These are phyloP conservation scores for Termitomyces sp. DNA, from an alignment of 768 basidiomycete genomes.

Conservation along the genomic window DNA sequence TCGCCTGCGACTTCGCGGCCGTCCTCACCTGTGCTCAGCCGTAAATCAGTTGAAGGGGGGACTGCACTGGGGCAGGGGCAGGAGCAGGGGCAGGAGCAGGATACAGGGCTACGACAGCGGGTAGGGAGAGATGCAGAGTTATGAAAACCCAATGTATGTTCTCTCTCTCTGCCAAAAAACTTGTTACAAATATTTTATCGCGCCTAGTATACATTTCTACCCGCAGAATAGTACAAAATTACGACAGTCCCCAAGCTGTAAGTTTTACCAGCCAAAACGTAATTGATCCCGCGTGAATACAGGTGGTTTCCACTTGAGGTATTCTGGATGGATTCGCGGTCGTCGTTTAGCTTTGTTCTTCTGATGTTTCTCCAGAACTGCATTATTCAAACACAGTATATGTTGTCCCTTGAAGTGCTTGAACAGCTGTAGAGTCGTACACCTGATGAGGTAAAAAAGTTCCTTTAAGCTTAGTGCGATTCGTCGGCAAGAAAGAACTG, in stretches of 20 bases:
- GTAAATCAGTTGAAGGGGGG: conserved; percentile 23
- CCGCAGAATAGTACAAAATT: conserved; percentile 11
- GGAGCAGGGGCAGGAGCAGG: conserved; percentile 12
- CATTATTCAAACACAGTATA: conserved; percentile 86
- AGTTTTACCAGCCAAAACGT: conserved; percentile 57
- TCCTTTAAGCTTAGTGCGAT: not conserved
- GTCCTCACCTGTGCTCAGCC: conserved; percentile 54
- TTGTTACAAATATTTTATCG: not conserved
- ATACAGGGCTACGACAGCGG: conserved; percentile 14
- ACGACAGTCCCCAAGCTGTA: conserved; percentile 6
- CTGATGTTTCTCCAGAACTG: conserved; percentile 86
- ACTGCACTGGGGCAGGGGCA: conserved; percentile 13
- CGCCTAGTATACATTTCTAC: conserved; percentile 8
- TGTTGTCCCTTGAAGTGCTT: conserved; percentile 95
- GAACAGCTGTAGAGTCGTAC: conserved; percentile 90
- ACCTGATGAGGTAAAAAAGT: conserved; percentile 49
- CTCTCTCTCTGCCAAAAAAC: not conserved
- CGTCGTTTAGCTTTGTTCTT: conserved; percentile 76
- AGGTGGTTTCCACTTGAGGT: conserved; percentile 92
- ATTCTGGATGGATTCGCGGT: conserved; percentile 72
- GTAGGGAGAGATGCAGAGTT: not conserved
- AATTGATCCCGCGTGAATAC: conserved; percentile 88
- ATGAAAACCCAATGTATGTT: not conserved
- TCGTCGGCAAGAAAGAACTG: conserved; percentile 28
- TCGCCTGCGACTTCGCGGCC: conserved; percentile 66